These are phyloP conservation scores for Eucalyptus virginea DNA, from an alignment of 345 rosid species.

Conservation along the genomic window DNA sequence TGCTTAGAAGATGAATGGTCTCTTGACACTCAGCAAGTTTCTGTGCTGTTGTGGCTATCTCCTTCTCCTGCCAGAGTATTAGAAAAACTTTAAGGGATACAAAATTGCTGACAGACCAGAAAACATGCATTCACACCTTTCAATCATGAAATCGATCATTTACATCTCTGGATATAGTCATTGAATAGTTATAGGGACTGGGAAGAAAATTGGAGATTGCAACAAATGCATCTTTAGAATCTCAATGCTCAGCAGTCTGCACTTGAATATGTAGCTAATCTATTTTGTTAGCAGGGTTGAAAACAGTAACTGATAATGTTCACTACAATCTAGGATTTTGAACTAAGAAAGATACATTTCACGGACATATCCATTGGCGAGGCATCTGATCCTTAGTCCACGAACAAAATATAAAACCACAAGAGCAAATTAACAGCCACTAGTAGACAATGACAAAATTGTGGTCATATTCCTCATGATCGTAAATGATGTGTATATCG, in stretches of 20 bases:
- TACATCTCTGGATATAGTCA: neutral
- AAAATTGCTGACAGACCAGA: too few species aligned
- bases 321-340: neutral
- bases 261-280: neutral
- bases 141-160: neutral
- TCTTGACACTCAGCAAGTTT: slow-evolving; percentile 80
- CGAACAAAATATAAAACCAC: neutral
- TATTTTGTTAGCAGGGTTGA: neutral
- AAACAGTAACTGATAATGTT: neutral
- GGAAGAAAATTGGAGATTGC: neutral
- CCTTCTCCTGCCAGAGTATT: slow-evolving; percentile 38
- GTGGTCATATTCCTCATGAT: neutral
- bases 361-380: neutral
- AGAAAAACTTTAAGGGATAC: neutral
- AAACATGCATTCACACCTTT: neutral
- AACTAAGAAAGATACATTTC: neutral
- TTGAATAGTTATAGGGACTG: neutral
- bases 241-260: neutral
- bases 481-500: neutral
- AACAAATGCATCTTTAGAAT: neutral
- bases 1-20: slow-evolving; percentile 57
- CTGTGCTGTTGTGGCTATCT: slow-evolving; percentile 43
- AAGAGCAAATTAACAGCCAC: neutral
- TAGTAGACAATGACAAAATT: neutral
- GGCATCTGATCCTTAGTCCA: neutral